Conservation (phyloP, 2,329 filamentous ascomycete genomes). For the Verticillium longisporum region DNA sequence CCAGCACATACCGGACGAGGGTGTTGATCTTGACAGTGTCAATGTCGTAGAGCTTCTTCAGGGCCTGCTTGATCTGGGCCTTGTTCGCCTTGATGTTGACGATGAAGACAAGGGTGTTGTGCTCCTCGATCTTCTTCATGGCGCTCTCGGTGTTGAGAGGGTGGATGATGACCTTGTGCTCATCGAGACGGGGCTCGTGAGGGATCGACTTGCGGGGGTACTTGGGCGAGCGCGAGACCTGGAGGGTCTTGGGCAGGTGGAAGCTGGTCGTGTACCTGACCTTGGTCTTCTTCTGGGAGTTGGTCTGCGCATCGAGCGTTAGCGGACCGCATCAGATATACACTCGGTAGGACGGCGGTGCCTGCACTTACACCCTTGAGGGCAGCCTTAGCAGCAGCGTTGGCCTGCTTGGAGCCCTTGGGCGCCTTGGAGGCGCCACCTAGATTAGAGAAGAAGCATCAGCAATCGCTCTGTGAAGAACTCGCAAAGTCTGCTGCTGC, state of each 20-base stretch:
- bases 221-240: constrained; percentile 84
- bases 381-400: constrained; percentile 89
- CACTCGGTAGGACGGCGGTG: neutral
- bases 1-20: constrained; percentile 75
- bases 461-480: constrained; percentile 68
- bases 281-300: constrained; percentile 81
- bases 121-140: constrained; percentile 99
- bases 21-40: constrained; percentile 99
- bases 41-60: constrained; percentile 99
- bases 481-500: constrained; percentile 73
- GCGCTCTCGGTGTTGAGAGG: constrained; percentile 99
- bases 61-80: constrained; percentile 94
- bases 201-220: constrained; percentile 95
- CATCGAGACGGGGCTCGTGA: constrained; percentile 85
- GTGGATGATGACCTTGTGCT: constrained; percentile 96
- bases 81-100: constrained; percentile 98
- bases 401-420: constrained; percentile 77
- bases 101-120: constrained; percentile 99
- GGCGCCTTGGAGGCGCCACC: constrained; percentile 46
- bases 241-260: constrained; percentile 95
- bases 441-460: constrained; percentile 51
- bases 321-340: neutral
- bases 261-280: constrained; percentile 89
- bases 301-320: constrained; percentile 27
- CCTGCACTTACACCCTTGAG: constrained; percentile 79